These are phyloP conservation scores for Castanopsis chinensis DNA, from an alignment of 306 rosid genomes.

Conservation along the genomic window DNA sequence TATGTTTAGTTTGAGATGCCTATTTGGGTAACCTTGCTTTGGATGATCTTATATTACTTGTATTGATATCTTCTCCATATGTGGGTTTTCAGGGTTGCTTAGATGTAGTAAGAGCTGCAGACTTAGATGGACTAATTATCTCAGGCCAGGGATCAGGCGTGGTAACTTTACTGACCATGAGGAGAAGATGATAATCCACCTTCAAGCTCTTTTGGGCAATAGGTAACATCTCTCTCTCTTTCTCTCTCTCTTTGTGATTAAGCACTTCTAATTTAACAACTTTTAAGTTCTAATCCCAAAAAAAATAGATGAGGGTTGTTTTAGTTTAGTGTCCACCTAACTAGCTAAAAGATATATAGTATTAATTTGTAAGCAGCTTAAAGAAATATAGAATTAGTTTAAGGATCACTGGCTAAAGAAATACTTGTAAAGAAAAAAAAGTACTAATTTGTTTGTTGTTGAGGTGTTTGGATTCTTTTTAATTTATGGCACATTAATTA, in stretches of 20 bases:
- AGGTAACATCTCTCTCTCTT: constrained; percentile 43
- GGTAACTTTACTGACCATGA: constrained; percentile 91
- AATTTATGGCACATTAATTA: constrained; percentile 21
- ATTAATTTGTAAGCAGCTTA: too few relatives aligned
- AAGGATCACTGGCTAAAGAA: too few relatives aligned
- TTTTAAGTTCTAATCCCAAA: too few relatives aligned
- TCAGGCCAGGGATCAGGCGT: constrained; percentile 87
- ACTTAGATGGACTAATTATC: constrained; percentile 93
- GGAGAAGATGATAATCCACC: constrained; percentile 94
- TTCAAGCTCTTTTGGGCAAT: constrained; percentile 94
- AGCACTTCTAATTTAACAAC: too few relatives aligned
- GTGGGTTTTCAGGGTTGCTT: constrained; percentile 52
- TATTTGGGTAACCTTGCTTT: not conserved
- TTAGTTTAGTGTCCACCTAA: too few relatives aligned
- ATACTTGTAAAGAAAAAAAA: too few relatives aligned
- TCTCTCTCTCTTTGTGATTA: not conserved
- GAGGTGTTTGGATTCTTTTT: constrained; percentile 3
- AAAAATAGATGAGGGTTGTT: too few relatives aligned
- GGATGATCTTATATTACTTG: not conserved
- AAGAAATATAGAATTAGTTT: too few relatives aligned
- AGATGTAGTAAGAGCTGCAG: constrained; percentile 95
- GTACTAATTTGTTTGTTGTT: not conserved
- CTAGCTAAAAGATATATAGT: too few relatives aligned
- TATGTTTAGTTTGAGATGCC: not conserved
- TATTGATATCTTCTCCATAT: not conserved